These are phyloP conservation scores for Cicer arietinum DNA, from an alignment of 306 rosid genomes.

Conservation along the genomic window DNA sequence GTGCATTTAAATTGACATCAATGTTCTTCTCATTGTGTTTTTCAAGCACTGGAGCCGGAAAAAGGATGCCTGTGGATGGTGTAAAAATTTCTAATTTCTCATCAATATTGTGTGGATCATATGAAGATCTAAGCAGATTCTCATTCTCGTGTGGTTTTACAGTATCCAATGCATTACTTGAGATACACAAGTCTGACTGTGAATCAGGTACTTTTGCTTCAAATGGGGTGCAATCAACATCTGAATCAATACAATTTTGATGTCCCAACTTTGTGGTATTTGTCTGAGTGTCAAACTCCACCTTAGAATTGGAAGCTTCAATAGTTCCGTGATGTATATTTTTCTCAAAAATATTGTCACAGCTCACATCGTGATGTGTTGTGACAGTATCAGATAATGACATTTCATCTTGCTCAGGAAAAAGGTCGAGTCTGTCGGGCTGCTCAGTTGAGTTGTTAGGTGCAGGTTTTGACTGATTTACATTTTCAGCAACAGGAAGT, in stretches of 20 bases:
- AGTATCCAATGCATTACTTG: constrained; percentile 37
- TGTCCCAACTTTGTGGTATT: constrained; percentile 39
- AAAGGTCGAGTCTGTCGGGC: constrained; percentile 38
- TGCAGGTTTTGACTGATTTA: constrained; percentile 38
- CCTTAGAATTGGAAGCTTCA: constrained; percentile 36
- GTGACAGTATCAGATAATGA: constrained; percentile 39
- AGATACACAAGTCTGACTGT: constrained; percentile 35
- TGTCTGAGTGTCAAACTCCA: constrained; percentile 36
- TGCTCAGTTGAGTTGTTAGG: constrained; percentile 42
- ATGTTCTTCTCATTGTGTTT: constrained; percentile 40
- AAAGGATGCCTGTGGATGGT: constrained; percentile 35
- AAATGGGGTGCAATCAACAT: constrained; percentile 27
- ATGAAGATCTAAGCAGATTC: constrained; percentile 25
- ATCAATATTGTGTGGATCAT: constrained; percentile 41
- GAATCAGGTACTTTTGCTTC: constrained; percentile 42
- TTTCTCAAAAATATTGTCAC: constrained; percentile 33
- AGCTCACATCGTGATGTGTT: constrained; percentile 26
- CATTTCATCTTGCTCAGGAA: constrained; percentile 46
- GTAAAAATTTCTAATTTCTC: constrained; percentile 42
- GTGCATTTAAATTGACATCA: constrained; percentile 41
- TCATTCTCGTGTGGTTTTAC: constrained; percentile 37
- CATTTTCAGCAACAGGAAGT: constrained; percentile 29
- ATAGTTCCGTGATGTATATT: constrained; percentile 30
- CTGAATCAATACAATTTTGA: constrained; percentile 30
- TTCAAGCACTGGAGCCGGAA: constrained; percentile 36